These are phyloP conservation scores for Penicillium palitans DNA, from an alignment of 2,329 filamentous ascomycete genomes.

Conservation along the genomic window DNA sequence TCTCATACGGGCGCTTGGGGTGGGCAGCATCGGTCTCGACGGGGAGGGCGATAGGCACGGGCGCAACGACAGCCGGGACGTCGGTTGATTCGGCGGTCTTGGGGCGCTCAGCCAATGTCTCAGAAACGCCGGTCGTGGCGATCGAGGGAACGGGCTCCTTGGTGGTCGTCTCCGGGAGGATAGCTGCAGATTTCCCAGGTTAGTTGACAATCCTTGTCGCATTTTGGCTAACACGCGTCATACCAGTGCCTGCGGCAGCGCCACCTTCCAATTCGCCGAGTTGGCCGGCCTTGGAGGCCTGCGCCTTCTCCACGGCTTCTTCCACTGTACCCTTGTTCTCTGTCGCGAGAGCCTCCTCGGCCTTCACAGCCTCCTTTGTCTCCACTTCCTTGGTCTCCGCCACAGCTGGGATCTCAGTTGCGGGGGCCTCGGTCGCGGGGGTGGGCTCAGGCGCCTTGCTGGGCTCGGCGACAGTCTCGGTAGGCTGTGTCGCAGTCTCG, in stretches of 20 bases:
- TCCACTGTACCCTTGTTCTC: conserved; percentile 17
- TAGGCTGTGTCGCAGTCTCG: conserved; percentile 6
- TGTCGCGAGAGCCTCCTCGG: conserved; percentile 6
- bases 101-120: conserved; percentile 16
- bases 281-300: conserved; percentile 25
- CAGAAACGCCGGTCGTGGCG: conserved; percentile 9
- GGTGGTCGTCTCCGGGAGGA: conserved; percentile 24
- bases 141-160: conserved; percentile 22
- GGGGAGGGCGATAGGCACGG: conserved; percentile 4
- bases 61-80: conserved; percentile 5
- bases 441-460: conserved; percentile 15
- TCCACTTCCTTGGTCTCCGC: conserved; percentile 12
- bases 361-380: conserved; percentile 15
- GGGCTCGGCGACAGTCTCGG: conserved; percentile 12
- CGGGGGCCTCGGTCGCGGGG: conserved; percentile 1
- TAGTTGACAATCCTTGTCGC: not conserved
- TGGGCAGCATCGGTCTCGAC: conserved; percentile 27
- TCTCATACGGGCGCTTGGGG: conserved; percentile 41
- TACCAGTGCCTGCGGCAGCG: conserved; percentile 22
- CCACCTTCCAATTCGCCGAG: conserved; percentile 18
- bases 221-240: conserved; percentile 4
- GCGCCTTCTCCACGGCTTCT: conserved; percentile 25
- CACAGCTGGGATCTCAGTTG: conserved; percentile 11
- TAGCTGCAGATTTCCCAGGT: conserved; percentile 10
- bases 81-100: conserved; percentile 16